These are phyloP conservation scores for Magnolia kwangsiensis DNA, from an alignment of 164 flowering plant genomes.

Conservation along the genomic window DNA sequence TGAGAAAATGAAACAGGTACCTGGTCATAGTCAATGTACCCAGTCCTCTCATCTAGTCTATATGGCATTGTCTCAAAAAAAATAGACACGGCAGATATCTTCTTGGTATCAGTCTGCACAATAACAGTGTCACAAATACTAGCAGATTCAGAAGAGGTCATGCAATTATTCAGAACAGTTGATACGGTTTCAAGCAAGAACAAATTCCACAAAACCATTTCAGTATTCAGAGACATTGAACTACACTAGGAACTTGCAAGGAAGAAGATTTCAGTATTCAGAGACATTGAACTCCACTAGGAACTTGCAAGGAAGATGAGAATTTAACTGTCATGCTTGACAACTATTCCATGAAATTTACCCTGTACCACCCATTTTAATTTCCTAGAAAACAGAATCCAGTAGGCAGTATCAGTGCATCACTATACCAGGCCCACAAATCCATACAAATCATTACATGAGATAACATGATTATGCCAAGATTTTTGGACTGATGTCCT, in stretches of 20 bases:
- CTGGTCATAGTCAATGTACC: slow-evolving; percentile 82
- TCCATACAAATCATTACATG: no score
- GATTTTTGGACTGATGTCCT: no score
- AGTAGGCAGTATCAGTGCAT: no score
- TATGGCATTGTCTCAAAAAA: slow-evolving; percentile 94
- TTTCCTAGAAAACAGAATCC: no score
- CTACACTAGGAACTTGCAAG: neutral
- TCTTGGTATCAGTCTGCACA: slow-evolving; percentile 70
- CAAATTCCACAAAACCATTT: neutral
- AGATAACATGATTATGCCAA: no score
- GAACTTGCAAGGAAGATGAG: no score
- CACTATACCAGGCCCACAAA: no score
- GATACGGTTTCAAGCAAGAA: neutral
- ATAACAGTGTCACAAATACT: neutral
- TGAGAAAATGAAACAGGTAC: slow-evolving; percentile 19
- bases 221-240: neutral
- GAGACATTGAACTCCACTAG: no score
- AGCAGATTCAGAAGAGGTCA: neutral
- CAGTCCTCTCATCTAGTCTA: slow-evolving; percentile 75
- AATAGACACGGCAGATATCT: slow-evolving; percentile 88
- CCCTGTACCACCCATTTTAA: no score
- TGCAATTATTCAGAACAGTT: neutral
- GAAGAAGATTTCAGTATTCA: no score
- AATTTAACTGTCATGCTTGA: no score
- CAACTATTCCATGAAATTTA: no score